Evolutionary conservation across 805 yeast species (phyloP).

Genomic region (Yamadazyma philogaea): DNA sequence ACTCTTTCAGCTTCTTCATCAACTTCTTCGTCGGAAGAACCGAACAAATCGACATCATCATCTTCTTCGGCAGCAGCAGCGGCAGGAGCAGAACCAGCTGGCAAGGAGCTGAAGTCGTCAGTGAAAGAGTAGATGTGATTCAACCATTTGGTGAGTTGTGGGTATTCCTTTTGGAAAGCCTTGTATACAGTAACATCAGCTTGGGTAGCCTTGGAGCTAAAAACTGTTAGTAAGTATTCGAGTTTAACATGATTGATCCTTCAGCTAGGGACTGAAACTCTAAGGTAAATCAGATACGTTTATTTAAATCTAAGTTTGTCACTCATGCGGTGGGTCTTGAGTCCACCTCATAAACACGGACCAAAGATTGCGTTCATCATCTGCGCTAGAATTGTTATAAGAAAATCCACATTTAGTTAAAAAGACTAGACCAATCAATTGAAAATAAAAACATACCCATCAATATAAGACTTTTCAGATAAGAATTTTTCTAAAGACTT

Average conservation of each 20-base stretch:
- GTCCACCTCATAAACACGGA: constrained; percentile 94
- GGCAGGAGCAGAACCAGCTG: constrained; percentile 69
- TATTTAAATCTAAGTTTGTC: constrained; percentile 50
- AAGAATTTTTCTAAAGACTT: constrained; percentile 76
- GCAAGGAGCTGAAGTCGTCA: constrained; percentile 76
- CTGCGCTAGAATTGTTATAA: neutral
- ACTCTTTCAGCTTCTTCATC: constrained; percentile 97
- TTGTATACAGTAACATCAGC: constrained; percentile 93
- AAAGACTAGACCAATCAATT: neutral
- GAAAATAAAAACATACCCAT: constrained; percentile 71
- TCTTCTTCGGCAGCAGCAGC: constrained; percentile 78
- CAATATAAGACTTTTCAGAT: constrained; percentile 91
- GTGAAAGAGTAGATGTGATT: constrained; percentile 95
- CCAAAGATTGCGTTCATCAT: constrained; percentile 79
- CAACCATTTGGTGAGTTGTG: constrained; percentile 97
- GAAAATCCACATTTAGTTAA: neutral
- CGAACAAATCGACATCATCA: constrained; percentile 89
- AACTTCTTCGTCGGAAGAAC: constrained; percentile 89
- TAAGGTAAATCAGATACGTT: constrained; percentile 19
- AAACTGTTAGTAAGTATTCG: constrained; percentile 22
- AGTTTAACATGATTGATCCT: neutral
- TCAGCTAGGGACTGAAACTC: neutral
- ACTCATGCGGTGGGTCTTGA: constrained; percentile 95
- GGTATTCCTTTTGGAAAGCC: constrained; percentile 89
- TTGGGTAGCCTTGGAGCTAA: constrained; percentile 83